Evolutionary conservation across 2,329 filamentous ascomycete genomes (phyloP), one percentile per base, ranked within the genome.

Genomic region (Gaeumannomyces sp.): DNA sequence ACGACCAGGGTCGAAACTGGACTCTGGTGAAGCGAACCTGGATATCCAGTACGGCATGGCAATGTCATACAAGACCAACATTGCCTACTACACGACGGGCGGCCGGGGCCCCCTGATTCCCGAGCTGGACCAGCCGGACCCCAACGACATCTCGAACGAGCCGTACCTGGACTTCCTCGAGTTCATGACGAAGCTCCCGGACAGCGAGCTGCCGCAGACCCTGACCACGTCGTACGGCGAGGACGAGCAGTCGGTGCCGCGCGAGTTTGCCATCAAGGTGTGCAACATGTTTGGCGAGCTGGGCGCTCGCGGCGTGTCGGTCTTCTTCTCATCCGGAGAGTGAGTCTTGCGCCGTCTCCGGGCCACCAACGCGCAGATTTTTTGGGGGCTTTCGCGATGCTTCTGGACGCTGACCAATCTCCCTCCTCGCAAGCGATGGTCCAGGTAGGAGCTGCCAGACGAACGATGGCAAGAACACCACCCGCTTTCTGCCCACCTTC

Each of bases 221-320:
- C 76, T 87, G n/a, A 82, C 81, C 59, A 80, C 84, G 28, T 85
- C 82, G n/a, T 87, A 86, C 69, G 82, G 80, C 8, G 84, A 86
- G 67, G 80, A 85, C 67, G 84, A 87, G 73, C 76, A 82, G 60
- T 79, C 79, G 0, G 81, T 86, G 0, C 83, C 83, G 1, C 66
- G 67, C 7, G 74, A 76, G 2, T 86, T 85, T 66, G 83, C 84
- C 1, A 71, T 75, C 64, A 78, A 79, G 29, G 82, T 85, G 5
- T 86, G 84, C 71, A 75, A 79, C 61, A 72, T 82, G 68, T 80
- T 86, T 65, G 84, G 81, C 4, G 76, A 84, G 64, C 76, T 86
- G 3, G 76, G 83, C 3, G 79, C 76, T 14, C 79, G 84, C 10
- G 84, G 84, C 11, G 80, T 81, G 4, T 79, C 81, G 1, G 69